phyloP scores from a whole-genome alignment of 2,329 filamentous ascomycete genomes.

The Fusarium solani-melongenae region DNA sequence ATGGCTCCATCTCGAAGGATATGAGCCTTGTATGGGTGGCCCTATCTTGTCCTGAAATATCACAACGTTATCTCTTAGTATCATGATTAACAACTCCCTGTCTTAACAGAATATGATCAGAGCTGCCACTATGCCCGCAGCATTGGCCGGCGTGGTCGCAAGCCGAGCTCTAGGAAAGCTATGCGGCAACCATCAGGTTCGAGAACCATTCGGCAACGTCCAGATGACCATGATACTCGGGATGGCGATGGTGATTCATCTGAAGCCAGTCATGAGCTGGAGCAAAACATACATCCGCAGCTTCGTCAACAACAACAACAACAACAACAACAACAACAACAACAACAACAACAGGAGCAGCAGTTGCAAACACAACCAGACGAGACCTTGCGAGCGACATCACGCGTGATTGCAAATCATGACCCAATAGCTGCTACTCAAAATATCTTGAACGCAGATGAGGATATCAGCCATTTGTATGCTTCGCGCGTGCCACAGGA shows the following conservation, averaged over 20 bases:
- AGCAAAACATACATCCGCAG: neutral
- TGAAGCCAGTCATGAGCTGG: neutral
- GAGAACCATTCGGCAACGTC: neutral
- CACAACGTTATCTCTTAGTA: neutral
- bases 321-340: neutral
- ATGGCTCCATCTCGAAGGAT: neutral
- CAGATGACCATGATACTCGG: neutral
- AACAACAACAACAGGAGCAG: neutral
- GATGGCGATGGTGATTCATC: neutral
- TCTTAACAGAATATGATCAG: slow-evolving; percentile 50
- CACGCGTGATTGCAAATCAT: neutral
- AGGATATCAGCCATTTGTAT: neutral
- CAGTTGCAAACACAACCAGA: neutral
- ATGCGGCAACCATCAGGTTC: slow-evolving; percentile 19
- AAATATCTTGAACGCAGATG: neutral
- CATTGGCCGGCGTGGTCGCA: slow-evolving; percentile 51
- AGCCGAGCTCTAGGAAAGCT: slow-evolving; percentile 43
- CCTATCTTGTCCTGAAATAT: neutral
- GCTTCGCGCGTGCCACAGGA: neutral
- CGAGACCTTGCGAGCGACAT: neutral
- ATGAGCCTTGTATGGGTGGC: neutral
- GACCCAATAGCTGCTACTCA: neutral
- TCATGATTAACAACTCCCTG: neutral
- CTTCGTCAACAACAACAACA: neutral
- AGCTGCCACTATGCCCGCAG: slow-evolving; percentile 51